These are phyloP conservation scores for Termitomyces sp. DNA, from an alignment of 768 basidiomycete species.

Conservation along the genomic window DNA sequence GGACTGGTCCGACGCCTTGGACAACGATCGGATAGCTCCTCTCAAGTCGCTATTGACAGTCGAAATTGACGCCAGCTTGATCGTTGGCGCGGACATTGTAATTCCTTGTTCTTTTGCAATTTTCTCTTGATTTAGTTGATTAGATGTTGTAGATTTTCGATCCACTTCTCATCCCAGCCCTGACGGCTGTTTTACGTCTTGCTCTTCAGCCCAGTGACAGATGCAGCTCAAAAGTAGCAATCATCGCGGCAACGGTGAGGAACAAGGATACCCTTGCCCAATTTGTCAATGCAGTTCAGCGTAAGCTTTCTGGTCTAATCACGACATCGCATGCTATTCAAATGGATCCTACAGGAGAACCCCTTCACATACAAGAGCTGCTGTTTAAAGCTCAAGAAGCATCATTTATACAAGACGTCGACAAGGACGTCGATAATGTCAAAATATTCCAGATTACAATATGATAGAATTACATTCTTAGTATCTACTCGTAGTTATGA, in stretches of 20 bases:
- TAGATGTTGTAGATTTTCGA: slow-evolving; percentile 54
- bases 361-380: slow-evolving; percentile 24
- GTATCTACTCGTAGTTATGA: background rate
- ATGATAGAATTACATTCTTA: background rate
- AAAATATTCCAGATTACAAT: slow-evolving; percentile 39
- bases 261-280: slow-evolving; percentile 45
- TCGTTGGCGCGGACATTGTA: slow-evolving; percentile 70
- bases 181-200: slow-evolving; percentile 44
- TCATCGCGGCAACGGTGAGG: slow-evolving; percentile 53
- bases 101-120: slow-evolving; percentile 4
- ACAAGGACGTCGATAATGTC: slow-evolving; percentile 32
- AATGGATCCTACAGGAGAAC: slow-evolving; percentile 16
- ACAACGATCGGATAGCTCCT: slow-evolving; percentile 18
- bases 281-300: slow-evolving; percentile 37
- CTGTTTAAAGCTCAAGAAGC: slow-evolving; percentile 4
- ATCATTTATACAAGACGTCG: slow-evolving; percentile 23
- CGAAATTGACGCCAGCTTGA: slow-evolving; percentile 44
- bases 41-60: slow-evolving; percentile 30
- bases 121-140: background rate
- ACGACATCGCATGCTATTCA: background rate
- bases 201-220: slow-evolving; percentile 27
- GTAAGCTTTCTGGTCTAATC: slow-evolving; percentile 10
- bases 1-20: slow-evolving; percentile 65
- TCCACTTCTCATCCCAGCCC: slow-evolving; percentile 50
- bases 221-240: slow-evolving; percentile 19